Evolutionary conservation across 495 filamentous ascomycete species (phyloP).

Genomic region (Sordaria brevicollis): DNA sequence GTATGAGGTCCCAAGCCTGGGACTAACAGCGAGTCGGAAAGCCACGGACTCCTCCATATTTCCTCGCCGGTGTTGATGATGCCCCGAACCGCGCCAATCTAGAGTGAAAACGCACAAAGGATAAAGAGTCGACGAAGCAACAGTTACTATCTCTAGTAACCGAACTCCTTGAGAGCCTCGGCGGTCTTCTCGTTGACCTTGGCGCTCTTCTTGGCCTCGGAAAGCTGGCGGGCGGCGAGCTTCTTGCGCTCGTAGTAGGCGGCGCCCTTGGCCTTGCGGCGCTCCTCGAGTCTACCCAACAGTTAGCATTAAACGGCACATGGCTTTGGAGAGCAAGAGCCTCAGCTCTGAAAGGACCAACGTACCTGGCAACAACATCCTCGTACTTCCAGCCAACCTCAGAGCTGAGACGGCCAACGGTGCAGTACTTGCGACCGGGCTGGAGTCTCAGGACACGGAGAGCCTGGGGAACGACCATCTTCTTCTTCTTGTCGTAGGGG

Average conservation of each 20-base stretch:
- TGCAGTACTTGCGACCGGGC: slow-evolving; percentile 99
- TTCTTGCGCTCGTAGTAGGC: slow-evolving; percentile 99
- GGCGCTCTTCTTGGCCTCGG: slow-evolving; percentile 84
- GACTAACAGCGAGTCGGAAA: slow-evolving; percentile 26
- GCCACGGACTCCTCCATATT: slow-evolving; percentile 23
- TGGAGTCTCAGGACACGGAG: slow-evolving; percentile 88
- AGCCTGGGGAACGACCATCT: slow-evolving; percentile 97
- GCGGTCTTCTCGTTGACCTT: slow-evolving; percentile 63
- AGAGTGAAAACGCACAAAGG: slow-evolving; percentile 30
- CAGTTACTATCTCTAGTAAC: slow-evolving; percentile 38
- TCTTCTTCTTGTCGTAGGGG: slow-evolving; percentile 99
- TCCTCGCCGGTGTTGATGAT: slow-evolving; percentile 31
- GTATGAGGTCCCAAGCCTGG: slow-evolving; percentile 27
- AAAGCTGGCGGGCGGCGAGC: slow-evolving; percentile 75
- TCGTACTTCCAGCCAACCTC: slow-evolving; percentile 99
- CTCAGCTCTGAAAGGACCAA: slow-evolving; percentile 12
- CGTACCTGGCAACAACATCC: slow-evolving; percentile 93
- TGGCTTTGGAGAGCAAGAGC: background rate
- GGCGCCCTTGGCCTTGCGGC: slow-evolving; percentile 95
- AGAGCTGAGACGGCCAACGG: slow-evolving; percentile 91
- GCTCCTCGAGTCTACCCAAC: slow-evolving; percentile 79
- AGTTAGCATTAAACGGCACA: slow-evolving; percentile 28
- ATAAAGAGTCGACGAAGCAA: slow-evolving; percentile 13
- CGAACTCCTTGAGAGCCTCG: slow-evolving; percentile 43
- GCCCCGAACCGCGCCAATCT: slow-evolving; percentile 34